Evolutionary conservation across 2,329 filamentous ascomycete species (phyloP), one percentile per base, ranked within the genome.

Genomic region (Claviceps monticola): DNA sequence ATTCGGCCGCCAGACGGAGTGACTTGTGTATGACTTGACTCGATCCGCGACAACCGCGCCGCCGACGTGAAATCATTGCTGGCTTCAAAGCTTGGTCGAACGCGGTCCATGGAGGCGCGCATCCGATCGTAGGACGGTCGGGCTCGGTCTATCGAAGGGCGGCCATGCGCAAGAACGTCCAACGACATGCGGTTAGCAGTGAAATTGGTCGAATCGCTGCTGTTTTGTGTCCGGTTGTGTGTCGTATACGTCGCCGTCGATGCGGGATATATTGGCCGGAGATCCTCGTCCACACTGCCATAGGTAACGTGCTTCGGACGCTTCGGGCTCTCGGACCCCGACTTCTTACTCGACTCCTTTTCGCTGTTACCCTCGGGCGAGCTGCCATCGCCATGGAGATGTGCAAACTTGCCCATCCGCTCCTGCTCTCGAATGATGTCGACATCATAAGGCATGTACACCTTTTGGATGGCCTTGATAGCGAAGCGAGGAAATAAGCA

Each of bases 401-500:
- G 80, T 57, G 85, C 81, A 65, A 94, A 97, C 62, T 84, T 83
- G 58, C 93, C 93, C 69, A 83, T 75, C 29, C 80, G 80, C 55
- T 94, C 82, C 71, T 97, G 89, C 68, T 98, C 93, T 47, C 93
- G 88, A 61, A 98, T 83, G 57, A 98, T 95, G 65, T 98, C 93
- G 53, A 96, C 83, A 61, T 98, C 93, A 58, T 85, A 84, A 4
- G 93, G 93, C 67, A 85, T 87, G 70, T 89, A 97, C 51, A 95
- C 86, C 70, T 98, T 98, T 67, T 97, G 93, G 48, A 93, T 70
- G 36, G 83, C 75, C 71, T 98, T 98, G 71, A 86, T 76, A 47
- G 80, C 78, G 66, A 97, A 95, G 26, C 93, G 83, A 11, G 93
- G 93, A 54, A 95, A 81, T 49, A 98, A 71, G 66, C 87, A 91